Conservation (phyloP, 495 filamentous ascomycete genomes). For the Aspergillus panamensis region DNA sequence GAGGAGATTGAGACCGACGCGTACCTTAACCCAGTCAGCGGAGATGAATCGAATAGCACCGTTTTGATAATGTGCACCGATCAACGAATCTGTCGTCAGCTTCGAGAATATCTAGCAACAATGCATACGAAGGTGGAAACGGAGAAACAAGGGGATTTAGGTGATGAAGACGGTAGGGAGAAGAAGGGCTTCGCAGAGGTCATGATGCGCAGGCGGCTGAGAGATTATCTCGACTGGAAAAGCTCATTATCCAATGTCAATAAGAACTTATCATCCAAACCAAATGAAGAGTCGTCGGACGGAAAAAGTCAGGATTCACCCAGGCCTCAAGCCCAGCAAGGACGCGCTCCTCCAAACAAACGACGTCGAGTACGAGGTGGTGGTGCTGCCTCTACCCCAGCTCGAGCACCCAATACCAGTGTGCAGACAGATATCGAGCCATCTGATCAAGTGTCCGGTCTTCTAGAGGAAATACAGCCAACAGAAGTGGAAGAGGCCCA, state of each 20-base stretch:
- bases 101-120: constrained; percentile 84
- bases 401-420: constrained; percentile 59
- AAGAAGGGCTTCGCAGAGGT: constrained; percentile 69
- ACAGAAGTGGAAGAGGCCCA: constrained; percentile 59
- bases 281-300: constrained; percentile 25
- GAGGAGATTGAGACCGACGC: constrained; percentile 91
- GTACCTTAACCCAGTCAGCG: constrained; percentile 70
- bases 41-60: constrained; percentile 85
- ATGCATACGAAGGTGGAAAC: constrained; percentile 74
- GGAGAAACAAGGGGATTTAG: constrained; percentile 23
- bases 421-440: constrained; percentile 78
- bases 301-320: constrained; percentile 25
- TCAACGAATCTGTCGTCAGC: constrained; percentile 78
- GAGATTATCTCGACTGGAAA: constrained; percentile 92
- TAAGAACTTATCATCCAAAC: constrained; percentile 60
- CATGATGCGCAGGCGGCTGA: constrained; percentile 83
- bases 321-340: constrained; percentile 39
- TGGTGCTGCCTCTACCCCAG: constrained; percentile 51
- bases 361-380: constrained; percentile 86
- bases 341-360: constrained; percentile 77
- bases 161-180: constrained; percentile 42
- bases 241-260: constrained; percentile 82
- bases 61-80: constrained; percentile 95
- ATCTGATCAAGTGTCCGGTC: constrained; percentile 64
- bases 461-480: constrained; percentile 65